Percentiles rank a stretch among this genome's conserved stretches.
Evolutionary conservation across 257 asterid genomes (phyloP).

Genomic region (Ilex asprella): DNA sequence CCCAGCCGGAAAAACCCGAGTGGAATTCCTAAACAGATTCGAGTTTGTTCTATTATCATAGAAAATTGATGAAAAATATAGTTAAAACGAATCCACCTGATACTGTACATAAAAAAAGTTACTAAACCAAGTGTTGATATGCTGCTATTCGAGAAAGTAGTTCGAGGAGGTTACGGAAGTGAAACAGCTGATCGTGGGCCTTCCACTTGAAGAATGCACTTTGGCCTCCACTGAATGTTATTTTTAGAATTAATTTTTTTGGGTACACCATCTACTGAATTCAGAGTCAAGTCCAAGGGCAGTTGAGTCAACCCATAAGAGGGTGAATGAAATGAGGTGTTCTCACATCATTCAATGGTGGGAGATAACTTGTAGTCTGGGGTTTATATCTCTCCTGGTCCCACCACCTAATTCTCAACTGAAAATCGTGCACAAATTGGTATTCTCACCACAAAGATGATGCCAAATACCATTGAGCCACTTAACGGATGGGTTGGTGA

Average conservation of each 20-base stretch:
- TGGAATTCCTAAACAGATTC: too few species aligned
- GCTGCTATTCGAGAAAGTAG: background rate
- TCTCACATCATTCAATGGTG: too few species aligned
- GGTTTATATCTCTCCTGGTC: conserved; percentile 11
- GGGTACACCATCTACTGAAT: background rate
- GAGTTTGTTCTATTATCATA: too few species aligned
- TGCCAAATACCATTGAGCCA: too few species aligned
- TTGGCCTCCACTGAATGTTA: background rate
- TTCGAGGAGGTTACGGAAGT: conserved; percentile 1
- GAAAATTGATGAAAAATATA: too few species aligned
- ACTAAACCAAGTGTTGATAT: background rate
- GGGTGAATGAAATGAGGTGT: conserved; percentile 1
- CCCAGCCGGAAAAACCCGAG: too few species aligned
- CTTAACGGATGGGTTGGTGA: too few species aligned
- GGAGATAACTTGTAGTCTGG: conserved; percentile 11
- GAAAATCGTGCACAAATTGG: too few species aligned
- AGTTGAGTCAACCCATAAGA: conserved; percentile 17
- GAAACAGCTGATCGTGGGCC: background rate
- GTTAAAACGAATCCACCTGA: too few species aligned
- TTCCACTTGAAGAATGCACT: conserved; percentile 5
- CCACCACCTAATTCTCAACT: conserved; percentile 10
- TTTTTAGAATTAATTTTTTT: too few species aligned
- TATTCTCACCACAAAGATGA: too few species aligned
- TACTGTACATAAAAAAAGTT: too few species aligned
- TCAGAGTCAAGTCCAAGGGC: conserved; percentile 1